Base-by-base conservation (phyloP, 1,139 yeast species). In the Hyphopichia buzzinii region DNA sequence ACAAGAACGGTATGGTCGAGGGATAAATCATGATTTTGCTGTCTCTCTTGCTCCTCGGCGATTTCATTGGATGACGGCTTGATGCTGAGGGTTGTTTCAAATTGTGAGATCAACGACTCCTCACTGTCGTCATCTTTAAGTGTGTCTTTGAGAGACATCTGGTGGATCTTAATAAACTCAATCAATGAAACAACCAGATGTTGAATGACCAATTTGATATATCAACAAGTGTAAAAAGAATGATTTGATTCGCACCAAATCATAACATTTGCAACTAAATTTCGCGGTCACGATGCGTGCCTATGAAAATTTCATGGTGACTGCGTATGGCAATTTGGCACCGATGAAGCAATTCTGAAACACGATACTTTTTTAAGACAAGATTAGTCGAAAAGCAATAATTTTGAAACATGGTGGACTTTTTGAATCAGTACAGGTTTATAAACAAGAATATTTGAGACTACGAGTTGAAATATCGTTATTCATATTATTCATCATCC, bases 1-100 rank as follows among this genome's bases (percentile, higher is more conserved):
- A 61, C 58, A 8, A 63, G 54, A 8, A 72, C 67, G 17, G 66
- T 57, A 44, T 70, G 74, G 39, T 71, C 75, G 41, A 71, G 68
- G 12, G 75, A 66, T 25, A 70, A 49, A 42, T 71, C 77, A 22
- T 50, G 47, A 26, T 31, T 31, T 12, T 30, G 35, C 8, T 27
- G 38, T 12, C 21, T 4, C 19, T 40, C 38, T 33, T 54, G 55
- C 34, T 54, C 61, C 34, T 59, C 67, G 27, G 55, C 59, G 26
- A 54, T 54, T n/a, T 67, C 74, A 35, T 64, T 59, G 25, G 68
- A 54, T 8, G 72, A 55, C n/a, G 75, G 72, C 37, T 62, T 49
- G 39, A 71, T 67, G 19, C 71, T 67, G 35, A 71, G 59, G 1
- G 76, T 71, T 4, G 77, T 71, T 48, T 71, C 77, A 44, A 71